A percentile compares a stretch with the other conserved stretches of the same genome.
Evolutionary conservation across 768 basidiomycete genomes (phyloP).

Genomic region (Suillus cothurnatus): DNA sequence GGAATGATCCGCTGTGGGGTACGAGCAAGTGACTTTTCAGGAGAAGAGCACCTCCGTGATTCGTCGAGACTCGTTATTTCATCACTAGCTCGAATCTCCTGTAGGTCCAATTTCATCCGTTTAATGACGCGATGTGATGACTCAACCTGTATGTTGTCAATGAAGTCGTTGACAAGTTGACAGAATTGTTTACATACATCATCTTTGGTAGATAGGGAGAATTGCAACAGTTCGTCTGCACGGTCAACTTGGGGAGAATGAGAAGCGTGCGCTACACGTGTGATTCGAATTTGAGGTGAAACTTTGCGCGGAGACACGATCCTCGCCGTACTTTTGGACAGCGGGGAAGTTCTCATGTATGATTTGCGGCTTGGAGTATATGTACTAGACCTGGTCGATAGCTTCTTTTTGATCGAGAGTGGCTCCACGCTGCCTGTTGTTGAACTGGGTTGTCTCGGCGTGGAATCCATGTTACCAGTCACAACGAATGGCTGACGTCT

Average conservation of each 20-base stretch:
- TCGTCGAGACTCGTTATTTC: slow-evolving; percentile 27
- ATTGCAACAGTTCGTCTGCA: slow-evolving; percentile 47
- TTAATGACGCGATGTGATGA: slow-evolving; percentile 72
- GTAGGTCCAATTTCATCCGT: slow-evolving; percentile 72
- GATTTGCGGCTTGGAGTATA: slow-evolving; percentile 38
- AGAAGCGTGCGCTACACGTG: slow-evolving; percentile 22
- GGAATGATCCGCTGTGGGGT: slow-evolving; percentile 46
- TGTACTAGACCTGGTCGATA: slow-evolving; percentile 53
- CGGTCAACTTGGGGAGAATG: slow-evolving; percentile 38
- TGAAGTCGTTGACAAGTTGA: background rate
- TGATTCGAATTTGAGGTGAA: slow-evolving; percentile 53
- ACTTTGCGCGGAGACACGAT: slow-evolving; percentile 53
- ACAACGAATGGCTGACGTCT: slow-evolving; percentile 68
- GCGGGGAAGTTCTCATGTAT: slow-evolving; percentile 52
- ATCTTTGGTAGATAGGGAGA: slow-evolving; percentile 58
- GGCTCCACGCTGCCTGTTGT: slow-evolving; percentile 61
- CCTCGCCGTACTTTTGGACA: slow-evolving; percentile 46
- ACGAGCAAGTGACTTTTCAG: slow-evolving; percentile 51
- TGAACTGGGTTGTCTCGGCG: slow-evolving; percentile 45
- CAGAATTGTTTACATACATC: slow-evolving; percentile 51
- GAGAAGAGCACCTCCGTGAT: slow-evolving; percentile 54
- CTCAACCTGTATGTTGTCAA: slow-evolving; percentile 54
- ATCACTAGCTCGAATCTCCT: slow-evolving; percentile 35
- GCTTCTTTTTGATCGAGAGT: slow-evolving; percentile 84
- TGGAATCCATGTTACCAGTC: slow-evolving; percentile 52